phyloP scores from a whole-genome alignment of 1,284 basidiomycete genomes.

The Fomes fomentarius region DNA sequence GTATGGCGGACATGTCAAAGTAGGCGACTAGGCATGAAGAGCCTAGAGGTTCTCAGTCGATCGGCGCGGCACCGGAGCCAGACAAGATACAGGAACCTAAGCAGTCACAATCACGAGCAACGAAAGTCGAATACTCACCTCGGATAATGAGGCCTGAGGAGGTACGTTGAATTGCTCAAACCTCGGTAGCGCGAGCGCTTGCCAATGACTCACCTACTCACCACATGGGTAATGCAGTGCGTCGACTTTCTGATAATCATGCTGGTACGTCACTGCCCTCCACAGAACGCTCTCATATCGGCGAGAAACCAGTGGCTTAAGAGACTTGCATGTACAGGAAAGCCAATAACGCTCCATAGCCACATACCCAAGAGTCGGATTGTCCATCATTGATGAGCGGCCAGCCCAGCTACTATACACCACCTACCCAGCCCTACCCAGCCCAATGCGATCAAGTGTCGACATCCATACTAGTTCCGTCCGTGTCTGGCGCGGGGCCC shows the following conservation, averaged over 20 bases:
- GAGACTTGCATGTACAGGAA: slow-evolving; percentile 5
- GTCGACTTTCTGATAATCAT: slow-evolving; percentile 7
- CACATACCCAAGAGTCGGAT: slow-evolving; percentile 2
- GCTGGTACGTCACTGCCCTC: no score
- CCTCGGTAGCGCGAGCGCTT: background rate
- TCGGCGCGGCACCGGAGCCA: no score
- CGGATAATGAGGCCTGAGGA: background rate
- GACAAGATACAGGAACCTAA: no score
- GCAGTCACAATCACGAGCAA: no score
- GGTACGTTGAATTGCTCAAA: no score
- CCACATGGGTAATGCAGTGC: background rate
- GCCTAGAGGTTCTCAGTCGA: no score
- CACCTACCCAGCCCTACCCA: background rate
- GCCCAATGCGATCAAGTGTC: slow-evolving; percentile 22
- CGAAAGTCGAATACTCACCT: background rate
- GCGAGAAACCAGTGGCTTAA: background rate
- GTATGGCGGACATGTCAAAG: no score
- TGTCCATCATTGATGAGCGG: background rate
- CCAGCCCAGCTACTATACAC: no score
- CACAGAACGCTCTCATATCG: background rate
- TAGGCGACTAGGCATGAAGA: no score
- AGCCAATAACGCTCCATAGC: background rate
- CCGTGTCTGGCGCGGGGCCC: slow-evolving; percentile 12
- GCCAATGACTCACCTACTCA: background rate
- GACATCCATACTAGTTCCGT: slow-evolving; percentile 29